phyloP scores from a whole-genome alignment of 2,329 filamentous ascomycete species.

The Pyrenophora graminea region DNA sequence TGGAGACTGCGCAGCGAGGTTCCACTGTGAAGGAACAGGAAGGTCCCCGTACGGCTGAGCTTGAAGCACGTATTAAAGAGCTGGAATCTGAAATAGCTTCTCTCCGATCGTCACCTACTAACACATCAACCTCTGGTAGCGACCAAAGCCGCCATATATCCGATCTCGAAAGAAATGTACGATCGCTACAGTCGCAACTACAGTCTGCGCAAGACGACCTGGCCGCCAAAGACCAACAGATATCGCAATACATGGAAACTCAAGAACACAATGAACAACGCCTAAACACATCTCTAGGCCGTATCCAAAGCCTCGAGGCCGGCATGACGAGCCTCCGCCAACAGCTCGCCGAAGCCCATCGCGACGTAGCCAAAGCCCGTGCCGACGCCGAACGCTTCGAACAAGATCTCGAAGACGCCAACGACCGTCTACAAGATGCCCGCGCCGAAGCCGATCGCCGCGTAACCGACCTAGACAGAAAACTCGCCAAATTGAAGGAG shows the following conservation, averaged over 20 bases:
- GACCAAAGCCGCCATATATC: conserved; percentile 1
- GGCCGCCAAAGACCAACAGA: conserved; percentile 31
- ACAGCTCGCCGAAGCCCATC: conserved; percentile 40
- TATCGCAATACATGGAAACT: conserved; percentile 28
- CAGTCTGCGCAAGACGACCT: conserved; percentile 25
- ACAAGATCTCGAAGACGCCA: conserved; percentile 30
- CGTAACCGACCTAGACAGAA: conserved; percentile 36
- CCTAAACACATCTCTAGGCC: conserved; percentile 32
- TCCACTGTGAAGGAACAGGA: background rate
- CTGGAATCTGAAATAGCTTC: conserved; percentile 2
- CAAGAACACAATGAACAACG: conserved; percentile 32
- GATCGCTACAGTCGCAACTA: conserved; percentile 24
- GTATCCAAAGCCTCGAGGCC: conserved; percentile 36
- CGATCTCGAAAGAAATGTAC: conserved; percentile 10
- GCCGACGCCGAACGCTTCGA: conserved; percentile 34
- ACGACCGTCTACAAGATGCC: conserved; percentile 31
- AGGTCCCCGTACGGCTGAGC: background rate
- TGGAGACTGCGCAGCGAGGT: conserved; percentile 14
- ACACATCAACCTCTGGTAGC: background rate
- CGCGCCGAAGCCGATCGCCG: conserved; percentile 35
- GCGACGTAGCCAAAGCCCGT: conserved; percentile 28
- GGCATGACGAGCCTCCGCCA: conserved; percentile 35
- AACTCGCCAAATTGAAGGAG: conserved; percentile 36
- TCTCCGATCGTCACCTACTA: background rate
- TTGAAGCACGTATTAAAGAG: background rate